Percentiles rank a stretch among this genome's conserved stretches.
Evolutionary conservation across 2,329 filamentous ascomycete species (phyloP).

Genomic region (Endothia cerciana): DNA sequence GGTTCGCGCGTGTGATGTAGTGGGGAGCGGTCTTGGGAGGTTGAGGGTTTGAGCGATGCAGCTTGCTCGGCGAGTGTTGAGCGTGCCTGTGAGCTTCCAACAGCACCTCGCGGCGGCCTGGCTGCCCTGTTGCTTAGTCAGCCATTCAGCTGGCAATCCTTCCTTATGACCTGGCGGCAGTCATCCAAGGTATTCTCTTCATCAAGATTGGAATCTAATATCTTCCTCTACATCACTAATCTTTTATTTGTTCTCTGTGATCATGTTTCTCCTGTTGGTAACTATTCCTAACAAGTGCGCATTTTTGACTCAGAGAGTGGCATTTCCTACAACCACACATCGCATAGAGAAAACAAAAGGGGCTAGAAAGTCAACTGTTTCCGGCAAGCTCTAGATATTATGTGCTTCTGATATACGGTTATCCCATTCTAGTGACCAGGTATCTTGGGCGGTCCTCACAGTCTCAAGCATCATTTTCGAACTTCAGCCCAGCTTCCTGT

Average conservation of each 20-base stretch:
- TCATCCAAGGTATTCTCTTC: neutral
- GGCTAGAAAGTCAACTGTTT: neutral
- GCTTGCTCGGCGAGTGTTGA: conserved; percentile 18
- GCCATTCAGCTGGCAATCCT: neutral
- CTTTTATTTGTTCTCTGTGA: neutral
- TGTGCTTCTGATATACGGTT: neutral
- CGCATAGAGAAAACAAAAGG: neutral
- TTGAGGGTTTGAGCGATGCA: conserved; percentile 18
- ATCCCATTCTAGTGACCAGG: too few relatives aligned
- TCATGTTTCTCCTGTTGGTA: neutral
- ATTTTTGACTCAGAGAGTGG: neutral
- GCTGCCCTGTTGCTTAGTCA: conserved; percentile 7
- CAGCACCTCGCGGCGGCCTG: conserved; percentile 1
- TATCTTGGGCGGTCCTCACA: neutral
- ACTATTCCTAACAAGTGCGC: too few relatives aligned
- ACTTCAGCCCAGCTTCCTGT: conserved; percentile 73
- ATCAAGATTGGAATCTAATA: neutral
- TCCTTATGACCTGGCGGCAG: neutral
- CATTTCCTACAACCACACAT: neutral
- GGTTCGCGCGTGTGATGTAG: conserved; percentile 24
- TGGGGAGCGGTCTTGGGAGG: conserved; percentile 17
- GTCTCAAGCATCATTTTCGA: conserved; percentile 60
- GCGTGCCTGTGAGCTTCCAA: conserved; percentile 18
- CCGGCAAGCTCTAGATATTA: neutral
- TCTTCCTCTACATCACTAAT: neutral